Base-by-base conservation (phyloP, 768 basidiomycete species). In the Lanmaoa pseudosensibilis region DNA sequence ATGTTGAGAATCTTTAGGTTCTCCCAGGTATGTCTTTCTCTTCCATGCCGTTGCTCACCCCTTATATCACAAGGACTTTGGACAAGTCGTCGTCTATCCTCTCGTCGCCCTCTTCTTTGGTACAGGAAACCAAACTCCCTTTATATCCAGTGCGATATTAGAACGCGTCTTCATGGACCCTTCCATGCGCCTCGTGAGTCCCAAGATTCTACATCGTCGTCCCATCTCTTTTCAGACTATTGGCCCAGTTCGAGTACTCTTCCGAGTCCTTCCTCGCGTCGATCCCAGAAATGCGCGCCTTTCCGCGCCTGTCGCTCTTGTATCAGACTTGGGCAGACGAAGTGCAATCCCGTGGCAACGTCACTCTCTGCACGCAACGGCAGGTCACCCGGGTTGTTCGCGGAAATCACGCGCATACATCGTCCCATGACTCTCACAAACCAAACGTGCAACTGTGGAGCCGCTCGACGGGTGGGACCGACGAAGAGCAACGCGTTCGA, bases 181-280 rank as follows among this genome's bases (percentile, higher is more conserved):
- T 0, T 41, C 45, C 30, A 47, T 57, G 45, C 38, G 56, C 16
- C 39, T 57, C 38, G 45, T 55, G 25, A 37, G 56, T 47, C 27
- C n/a, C 27, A 19, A 41, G n/a, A 40, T 19, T 33, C 9, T 2
- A n/a, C 10, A 16, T 19, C 16, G 4, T 36, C 47, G 4, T 23
- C 25, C 21, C 23, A 8, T 34, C 2, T 16, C 5, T 21, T 30
- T 27, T 43, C 33, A 27, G 32, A 39, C 3, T 1, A 1, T 19
- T 21, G 18, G 21, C 15, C 40, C 18, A 47, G 56, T 55, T 55
- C 10, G 55, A 58, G 25, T 48, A 57, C 49, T 51, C 52, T 25
- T 11, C 47, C n/a, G 44, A 57, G 16, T 55, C 56, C 27, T 57
- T 57, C 18, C 61, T 62, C 23, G 60, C 50, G 4, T 60, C 58